A percentile compares a stretch with the other conserved stretches of the same genome.
These are phyloP conservation scores for Lepidium didymum DNA, from an alignment of 345 rosid genomes.

Conservation along the genomic window DNA sequence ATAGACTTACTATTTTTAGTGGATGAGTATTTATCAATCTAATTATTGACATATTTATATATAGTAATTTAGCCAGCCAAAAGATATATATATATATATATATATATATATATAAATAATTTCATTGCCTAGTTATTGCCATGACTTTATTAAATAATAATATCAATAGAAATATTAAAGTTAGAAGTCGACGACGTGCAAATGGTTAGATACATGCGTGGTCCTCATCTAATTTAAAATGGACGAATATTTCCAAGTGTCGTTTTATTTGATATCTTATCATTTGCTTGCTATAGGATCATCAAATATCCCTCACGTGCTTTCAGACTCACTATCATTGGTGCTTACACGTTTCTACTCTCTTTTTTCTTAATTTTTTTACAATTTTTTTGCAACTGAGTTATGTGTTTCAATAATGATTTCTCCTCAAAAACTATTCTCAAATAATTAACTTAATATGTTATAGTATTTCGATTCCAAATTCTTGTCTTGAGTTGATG, in stretches of 20 bases:
- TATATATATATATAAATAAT: no score
- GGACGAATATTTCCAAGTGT: neutral
- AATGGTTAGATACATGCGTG: slow-evolving; percentile 10
- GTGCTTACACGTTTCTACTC: slow-evolving; percentile 14
- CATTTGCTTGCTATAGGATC: slow-evolving; percentile 5
- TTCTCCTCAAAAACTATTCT: neutral
- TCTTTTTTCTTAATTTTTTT: neutral
- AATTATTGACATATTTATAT: no score
- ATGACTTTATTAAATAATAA: neutral
- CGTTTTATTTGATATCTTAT: slow-evolving; percentile 2
- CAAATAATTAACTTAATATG: no score
- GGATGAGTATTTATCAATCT: no score
- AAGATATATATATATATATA: no score
- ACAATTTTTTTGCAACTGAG: neutral
- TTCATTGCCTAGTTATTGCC: neutral
- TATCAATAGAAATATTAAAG: neutral
- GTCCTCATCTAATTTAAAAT: slow-evolving; percentile 11
- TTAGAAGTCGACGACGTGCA: slow-evolving; percentile 6
- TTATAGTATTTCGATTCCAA: no score
- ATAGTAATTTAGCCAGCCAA: no score
- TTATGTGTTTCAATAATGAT: neutral
- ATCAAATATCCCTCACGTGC: slow-evolving; percentile 20
- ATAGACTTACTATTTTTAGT: no score
- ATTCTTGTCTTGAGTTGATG: no score
- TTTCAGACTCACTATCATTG: slow-evolving; percentile 11